phyloP scores from a whole-genome alignment of 2,329 filamentous ascomycete species.

The Pseudopyrenochaeta lycopersici region DNA sequence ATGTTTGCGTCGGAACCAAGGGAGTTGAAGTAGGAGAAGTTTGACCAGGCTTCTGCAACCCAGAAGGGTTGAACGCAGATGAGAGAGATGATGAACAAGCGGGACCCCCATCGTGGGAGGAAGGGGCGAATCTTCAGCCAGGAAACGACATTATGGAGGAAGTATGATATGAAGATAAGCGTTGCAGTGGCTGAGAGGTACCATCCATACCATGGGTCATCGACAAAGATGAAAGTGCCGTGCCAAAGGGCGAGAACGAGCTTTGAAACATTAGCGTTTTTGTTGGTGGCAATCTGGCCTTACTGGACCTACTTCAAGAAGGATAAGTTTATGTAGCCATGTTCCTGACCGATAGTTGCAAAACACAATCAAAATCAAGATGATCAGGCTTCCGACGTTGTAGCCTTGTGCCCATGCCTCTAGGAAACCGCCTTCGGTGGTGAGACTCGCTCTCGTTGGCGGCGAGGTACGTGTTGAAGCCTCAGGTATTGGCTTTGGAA shows the following conservation, averaged over 20 bases:
- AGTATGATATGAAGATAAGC: slow-evolving; percentile 48
- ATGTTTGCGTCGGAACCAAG: slow-evolving; percentile 40
- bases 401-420: slow-evolving; percentile 50
- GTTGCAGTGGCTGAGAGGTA: slow-evolving; percentile 45
- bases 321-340: slow-evolving; percentile 46
- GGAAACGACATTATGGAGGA: slow-evolving; percentile 46
- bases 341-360: slow-evolving; percentile 47
- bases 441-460: slow-evolving; percentile 36
- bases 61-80: slow-evolving; percentile 46
- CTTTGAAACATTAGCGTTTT: slow-evolving; percentile 21
- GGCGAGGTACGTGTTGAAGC: slow-evolving; percentile 36
- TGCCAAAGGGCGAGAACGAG: slow-evolving; percentile 49
- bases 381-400: slow-evolving; percentile 45
- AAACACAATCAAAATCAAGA: slow-evolving; percentile 47
- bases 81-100: slow-evolving; percentile 42
- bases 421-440: slow-evolving; percentile 38
- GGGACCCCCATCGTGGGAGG: slow-evolving; percentile 44
- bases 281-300: neutral
- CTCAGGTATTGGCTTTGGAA: slow-evolving; percentile 22
- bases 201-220: slow-evolving; percentile 45
- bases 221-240: slow-evolving; percentile 46
- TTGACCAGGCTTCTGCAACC: slow-evolving; percentile 47
- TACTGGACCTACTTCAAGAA: slow-evolving; percentile 36
- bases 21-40: slow-evolving; percentile 47
- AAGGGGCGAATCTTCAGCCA: slow-evolving; percentile 49